Conservation (phyloP, 2,329 filamentous ascomycete genomes). For the Colletotrichum caudatum region DNA sequence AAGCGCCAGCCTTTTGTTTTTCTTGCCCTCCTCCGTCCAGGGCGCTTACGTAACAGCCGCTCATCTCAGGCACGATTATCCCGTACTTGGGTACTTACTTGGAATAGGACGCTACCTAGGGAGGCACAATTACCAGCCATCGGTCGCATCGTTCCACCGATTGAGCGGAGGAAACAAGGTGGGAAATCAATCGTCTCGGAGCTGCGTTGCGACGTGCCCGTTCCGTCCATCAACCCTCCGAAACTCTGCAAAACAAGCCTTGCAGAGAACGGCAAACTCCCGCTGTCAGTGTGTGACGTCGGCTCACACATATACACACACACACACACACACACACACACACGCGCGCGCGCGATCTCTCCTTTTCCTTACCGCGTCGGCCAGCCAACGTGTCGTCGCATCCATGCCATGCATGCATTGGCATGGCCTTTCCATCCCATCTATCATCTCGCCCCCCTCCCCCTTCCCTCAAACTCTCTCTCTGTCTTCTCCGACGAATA, state of each 20-base stretch:
- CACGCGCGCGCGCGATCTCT: no score
- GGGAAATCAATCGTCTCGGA: neutral
- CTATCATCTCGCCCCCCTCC: slow-evolving; percentile 2
- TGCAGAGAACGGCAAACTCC: slow-evolving; percentile 38
- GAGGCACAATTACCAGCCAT: neutral
- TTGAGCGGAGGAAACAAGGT: neutral
- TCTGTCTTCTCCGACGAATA: neutral
- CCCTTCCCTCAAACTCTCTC: slow-evolving; percentile 34
- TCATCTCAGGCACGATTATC: neutral
- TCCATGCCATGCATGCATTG: neutral
- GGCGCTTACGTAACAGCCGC: neutral
- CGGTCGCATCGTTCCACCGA: neutral
- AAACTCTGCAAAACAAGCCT: slow-evolving; percentile 19
- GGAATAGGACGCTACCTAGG: no score
- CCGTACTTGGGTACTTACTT: no score
- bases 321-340: neutral
- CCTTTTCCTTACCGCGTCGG: slow-evolving; percentile 9
- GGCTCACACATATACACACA: neutral
- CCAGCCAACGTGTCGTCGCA: slow-evolving; percentile 35
- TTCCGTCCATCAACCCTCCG: neutral
- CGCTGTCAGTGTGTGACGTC: slow-evolving; percentile 34
- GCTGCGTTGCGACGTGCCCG: neutral
- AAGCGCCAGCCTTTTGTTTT: neutral
- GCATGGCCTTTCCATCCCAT: slow-evolving; percentile 30
- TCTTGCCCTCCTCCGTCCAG: no score